phyloP scores from a whole-genome alignment of 768 basidiomycete species.

The Amanita pallidorosea region DNA sequence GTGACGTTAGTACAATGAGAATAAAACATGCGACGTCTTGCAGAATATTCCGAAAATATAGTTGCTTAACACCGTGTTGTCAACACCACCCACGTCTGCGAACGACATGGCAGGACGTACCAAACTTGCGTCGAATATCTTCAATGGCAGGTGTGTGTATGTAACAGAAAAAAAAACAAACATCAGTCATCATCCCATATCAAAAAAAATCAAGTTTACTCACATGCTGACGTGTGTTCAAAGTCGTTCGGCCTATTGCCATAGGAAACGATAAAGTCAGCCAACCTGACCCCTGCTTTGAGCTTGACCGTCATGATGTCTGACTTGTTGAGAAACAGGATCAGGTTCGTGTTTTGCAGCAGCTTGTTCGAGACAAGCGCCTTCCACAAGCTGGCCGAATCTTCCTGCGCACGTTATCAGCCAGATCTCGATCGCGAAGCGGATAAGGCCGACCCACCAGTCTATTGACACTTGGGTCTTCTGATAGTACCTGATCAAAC shows the following conservation, averaged over 20 bases:
- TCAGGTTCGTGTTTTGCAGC: conserved; percentile 58
- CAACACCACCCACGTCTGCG: not conserved
- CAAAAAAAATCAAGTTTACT: too few relatives aligned
- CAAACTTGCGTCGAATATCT: conserved; percentile 35
- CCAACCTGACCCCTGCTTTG: conserved; percentile 47
- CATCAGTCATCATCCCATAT: too few relatives aligned
- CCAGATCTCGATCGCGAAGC: not conserved
- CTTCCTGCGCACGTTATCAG: conserved; percentile 36
- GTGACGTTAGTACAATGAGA: conserved; percentile 61
- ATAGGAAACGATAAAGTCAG: conserved; percentile 65
- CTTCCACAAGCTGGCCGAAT: conserved; percentile 70
- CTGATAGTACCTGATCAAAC: conserved; percentile 61
- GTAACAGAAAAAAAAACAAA: too few relatives aligned
- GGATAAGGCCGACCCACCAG: conserved; percentile 26
- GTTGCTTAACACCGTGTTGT: conserved; percentile 18
- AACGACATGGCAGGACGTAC: conserved; percentile 17
- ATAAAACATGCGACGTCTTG: conserved; percentile 40
- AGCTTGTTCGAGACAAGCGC: conserved; percentile 63
- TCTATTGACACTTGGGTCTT: conserved; percentile 54
- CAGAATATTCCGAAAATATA: conserved; percentile 33
- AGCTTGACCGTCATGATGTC: conserved; percentile 65
- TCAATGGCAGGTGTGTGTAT: too few relatives aligned
- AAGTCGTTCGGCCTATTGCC: conserved; percentile 59
- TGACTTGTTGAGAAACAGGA: conserved; percentile 77
- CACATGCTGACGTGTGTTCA: conserved; percentile 59